These are phyloP conservation scores for Sordaria brevicollis DNA, from an alignment of 495 filamentous ascomycete genomes.

Conservation along the genomic window DNA sequence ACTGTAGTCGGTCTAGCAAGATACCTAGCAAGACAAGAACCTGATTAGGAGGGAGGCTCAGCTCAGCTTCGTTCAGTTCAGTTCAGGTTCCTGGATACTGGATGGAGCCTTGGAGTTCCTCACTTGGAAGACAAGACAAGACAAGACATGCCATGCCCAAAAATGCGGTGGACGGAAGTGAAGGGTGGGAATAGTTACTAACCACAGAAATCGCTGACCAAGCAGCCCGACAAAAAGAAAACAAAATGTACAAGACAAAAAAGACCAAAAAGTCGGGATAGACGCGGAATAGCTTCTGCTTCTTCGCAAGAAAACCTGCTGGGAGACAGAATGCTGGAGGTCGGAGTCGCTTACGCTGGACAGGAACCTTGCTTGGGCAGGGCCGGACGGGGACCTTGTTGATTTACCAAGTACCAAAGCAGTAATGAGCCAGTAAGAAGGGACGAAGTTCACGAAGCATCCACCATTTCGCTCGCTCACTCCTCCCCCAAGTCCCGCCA, in stretches of 20 bases:
- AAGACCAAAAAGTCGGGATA: not conserved
- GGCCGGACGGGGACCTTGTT: not conserved
- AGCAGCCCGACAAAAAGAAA: constrained; percentile 4
- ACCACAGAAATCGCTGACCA: not conserved
- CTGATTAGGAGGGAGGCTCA: not conserved
- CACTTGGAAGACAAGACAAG: not conserved
- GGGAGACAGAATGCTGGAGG: not conserved
- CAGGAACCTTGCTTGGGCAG: not conserved
- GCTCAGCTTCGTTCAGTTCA: not conserved
- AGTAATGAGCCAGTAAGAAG: constrained; percentile 1
- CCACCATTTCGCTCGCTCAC: not conserved
- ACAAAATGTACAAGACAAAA: not conserved
- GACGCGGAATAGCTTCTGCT: constrained; percentile 1
- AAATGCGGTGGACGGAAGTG: not conserved
- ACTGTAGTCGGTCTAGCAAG: not conserved
- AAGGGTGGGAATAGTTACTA: not conserved
- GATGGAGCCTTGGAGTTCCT: not conserved
- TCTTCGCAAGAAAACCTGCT: not conserved
- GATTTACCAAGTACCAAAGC: constrained; percentile 8
- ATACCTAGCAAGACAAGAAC: no score
- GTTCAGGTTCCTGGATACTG: no score
- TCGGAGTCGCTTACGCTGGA: not conserved
- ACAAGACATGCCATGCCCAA: no score
- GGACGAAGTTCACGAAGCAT: not conserved
- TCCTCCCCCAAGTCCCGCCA: not conserved